Base-by-base conservation (phyloP, 306 rosid genomes). In the Cucumis sativus region DNA sequence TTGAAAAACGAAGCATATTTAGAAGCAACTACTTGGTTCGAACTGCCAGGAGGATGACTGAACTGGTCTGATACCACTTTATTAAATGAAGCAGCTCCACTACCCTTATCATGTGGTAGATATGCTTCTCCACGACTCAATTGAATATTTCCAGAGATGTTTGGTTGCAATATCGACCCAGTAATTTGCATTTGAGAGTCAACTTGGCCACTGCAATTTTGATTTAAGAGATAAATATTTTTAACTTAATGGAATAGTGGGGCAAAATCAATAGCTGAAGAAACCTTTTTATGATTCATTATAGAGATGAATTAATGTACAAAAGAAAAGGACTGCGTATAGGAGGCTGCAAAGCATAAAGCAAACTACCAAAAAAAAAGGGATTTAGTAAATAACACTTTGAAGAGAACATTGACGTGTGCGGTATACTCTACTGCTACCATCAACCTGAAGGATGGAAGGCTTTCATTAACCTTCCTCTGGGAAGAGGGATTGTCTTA, bases 81-180 rank as follows among this genome's bases (percentile, higher is more conserved):
- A 84, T 83, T 84, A 78, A 90, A 83, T 40, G 82, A 73, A 76
- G 92, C 79, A 83, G 90, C 84, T 80, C 88, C 91, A 82, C 88
- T 81, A 65, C 98, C 97, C 90, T 86, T 91, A 78, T 93, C 98
- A 57, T 93, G 98, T 13, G 98, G 98, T 70, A 93, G 84, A 87
- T 93, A 93, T 84, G 98, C 98, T 85, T 93, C 98, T 80, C 98
- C 98, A 6, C 87, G 96, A 88, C 98, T 89, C 84, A 91, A 79
- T 86, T 93, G 92, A 74, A 93, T 87, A 70, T 79, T 91, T 78
- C 96, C 98, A 80, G 98, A 89, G 60, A 93, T 91, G 79, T 88
- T 88, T 63, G 93, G 98, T 90, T 91, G 91, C 86, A 91, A 86
- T 74, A 93, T 89, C 8, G 98, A 93, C 76, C 98, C 98, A 74